Percentiles rank a stretch among this genome's conserved stretches.
phyloP scores from a whole-genome alignment of 352 stramenopile species.

The Globisporangium spinosum region DNA sequence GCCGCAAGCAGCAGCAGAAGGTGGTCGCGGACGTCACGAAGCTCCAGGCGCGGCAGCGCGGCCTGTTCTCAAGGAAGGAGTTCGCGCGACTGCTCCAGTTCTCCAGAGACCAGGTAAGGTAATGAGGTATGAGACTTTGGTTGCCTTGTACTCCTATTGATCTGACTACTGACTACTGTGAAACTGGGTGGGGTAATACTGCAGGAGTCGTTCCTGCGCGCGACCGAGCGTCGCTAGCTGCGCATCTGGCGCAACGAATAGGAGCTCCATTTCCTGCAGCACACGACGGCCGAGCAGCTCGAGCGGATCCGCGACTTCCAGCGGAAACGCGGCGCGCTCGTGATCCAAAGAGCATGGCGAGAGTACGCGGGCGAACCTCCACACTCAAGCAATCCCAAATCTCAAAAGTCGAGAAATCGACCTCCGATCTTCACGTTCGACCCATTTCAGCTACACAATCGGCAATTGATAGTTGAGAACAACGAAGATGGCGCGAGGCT shows the following conservation, averaged over 20 bases:
- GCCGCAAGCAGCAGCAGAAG: conserved; percentile 27
- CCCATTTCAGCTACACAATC: conserved; percentile 22
- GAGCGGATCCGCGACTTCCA: conserved; percentile 46
- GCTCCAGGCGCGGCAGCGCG: conserved; percentile 58
- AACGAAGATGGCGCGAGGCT: conserved; percentile 6
- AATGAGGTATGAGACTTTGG: not conserved
- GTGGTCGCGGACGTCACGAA: conserved; percentile 43
- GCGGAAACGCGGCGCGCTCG: conserved; percentile 28
- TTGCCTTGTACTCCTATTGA: not conserved
- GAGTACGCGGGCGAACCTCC: not conserved
- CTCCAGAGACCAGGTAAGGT: conserved; percentile 40
- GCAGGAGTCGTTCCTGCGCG: conserved; percentile 39
- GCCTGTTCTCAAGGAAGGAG: conserved; percentile 47
- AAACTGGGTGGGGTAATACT: not conserved
- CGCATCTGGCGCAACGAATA: conserved; percentile 65
- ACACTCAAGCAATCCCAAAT: not conserved
- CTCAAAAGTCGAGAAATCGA: conserved; percentile 6
- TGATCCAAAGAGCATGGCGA: conserved; percentile 53
- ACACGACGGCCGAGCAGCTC: conserved; percentile 44
- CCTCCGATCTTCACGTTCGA: conserved; percentile 32
- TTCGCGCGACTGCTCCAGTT: conserved; percentile 47
- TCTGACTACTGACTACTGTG: not conserved
- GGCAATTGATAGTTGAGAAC: not conserved
- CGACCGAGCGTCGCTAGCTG: conserved; percentile 40
- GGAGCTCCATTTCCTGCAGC: conserved; percentile 61